Evolutionary conservation across 164 flowering plant genomes (phyloP), one percentile per base, ranked within the genome.

Genomic region (Dillenia suffruticosa): DNA sequence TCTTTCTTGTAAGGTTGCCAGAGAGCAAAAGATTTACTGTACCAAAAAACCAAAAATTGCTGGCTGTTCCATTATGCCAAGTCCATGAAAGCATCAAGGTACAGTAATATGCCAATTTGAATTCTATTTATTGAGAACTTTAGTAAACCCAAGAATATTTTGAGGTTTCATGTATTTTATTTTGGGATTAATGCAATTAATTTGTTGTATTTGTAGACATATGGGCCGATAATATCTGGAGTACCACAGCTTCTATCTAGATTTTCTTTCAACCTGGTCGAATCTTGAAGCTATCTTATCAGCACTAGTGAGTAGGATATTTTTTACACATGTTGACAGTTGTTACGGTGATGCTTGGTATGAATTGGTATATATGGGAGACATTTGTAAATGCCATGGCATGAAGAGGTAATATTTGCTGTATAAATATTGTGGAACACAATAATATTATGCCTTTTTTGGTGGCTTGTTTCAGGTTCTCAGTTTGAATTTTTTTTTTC

Each of bases 191-290:
- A 61, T 65, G 44, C 51, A 12, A n/a, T 48, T 14, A 12, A 49
- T 16, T 32, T 48, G 8, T 62, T 61, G 47, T 44, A 9, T 65
- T 56, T 80, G 84, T 50, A 86, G 96, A 83, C 87, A 47, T 90
- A 90, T 64, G 90, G 96, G 19, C 76, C 80, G 0, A 58, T 90
- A 49, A 85, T 90, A 54, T 65, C 94, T n/a, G 86, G 84, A 62
- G 74, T 87, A 12, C 94, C 94, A 6, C 85, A 76, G 72, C 76
- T 87, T 72, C 81, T 87, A 3, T 87, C 94, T 0, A 87, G 73
- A 54, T 84, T 80, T 77, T 76, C 93, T 57, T 73, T 84, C 84
- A 81, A 85, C 74, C 62, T 77, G 3, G 58, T 81, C 9, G 76
- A 74, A 22, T 15, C 54, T 46, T 78, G 62, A 73, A 47, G 40